Percentiles rank a stretch among this genome's conserved stretches.
These are phyloP conservation scores for Elaeis oleifera DNA, from an alignment of 202 grass and related monocot species.

Conservation along the genomic window DNA sequence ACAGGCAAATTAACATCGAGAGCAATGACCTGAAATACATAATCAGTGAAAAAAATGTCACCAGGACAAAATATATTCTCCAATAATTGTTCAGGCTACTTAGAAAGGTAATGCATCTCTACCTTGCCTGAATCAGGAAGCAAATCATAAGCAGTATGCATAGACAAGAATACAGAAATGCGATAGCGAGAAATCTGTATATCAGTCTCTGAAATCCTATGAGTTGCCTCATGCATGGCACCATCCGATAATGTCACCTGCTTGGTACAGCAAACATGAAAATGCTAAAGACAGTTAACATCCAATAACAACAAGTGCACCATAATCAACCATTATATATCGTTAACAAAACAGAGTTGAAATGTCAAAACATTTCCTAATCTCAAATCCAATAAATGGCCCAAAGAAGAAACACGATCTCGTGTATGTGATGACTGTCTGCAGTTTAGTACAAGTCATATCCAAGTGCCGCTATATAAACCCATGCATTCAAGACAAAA, in stretches of 20 bases:
- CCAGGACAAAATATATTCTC: slow-evolving; percentile 6
- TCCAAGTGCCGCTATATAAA: no score
- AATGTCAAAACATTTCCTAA: no score
- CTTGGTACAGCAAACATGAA: slow-evolving; percentile 23
- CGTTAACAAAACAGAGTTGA: no score
- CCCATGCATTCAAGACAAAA: no score
- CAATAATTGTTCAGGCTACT: slow-evolving; percentile 3
- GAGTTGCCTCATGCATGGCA: slow-evolving; percentile 30
- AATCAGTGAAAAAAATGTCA: slow-evolving; percentile 14
- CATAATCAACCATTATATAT: no score
- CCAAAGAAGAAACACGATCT: no score
- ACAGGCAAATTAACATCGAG: slow-evolving; percentile 94
- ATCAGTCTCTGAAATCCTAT: slow-evolving; percentile 64
- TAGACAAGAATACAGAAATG: slow-evolving; percentile 61
- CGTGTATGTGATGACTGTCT: no score
- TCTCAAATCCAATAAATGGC: no score
- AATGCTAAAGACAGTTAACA: not conserved
- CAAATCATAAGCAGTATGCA: slow-evolving; percentile 77
- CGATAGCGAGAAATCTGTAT: slow-evolving; percentile 56
- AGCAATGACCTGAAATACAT: slow-evolving; percentile 65
- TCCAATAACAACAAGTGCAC: no score
- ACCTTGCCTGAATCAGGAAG: slow-evolving; percentile 96
- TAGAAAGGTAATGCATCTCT: slow-evolving; percentile 22
- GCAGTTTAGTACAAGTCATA: no score
- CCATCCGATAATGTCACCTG: slow-evolving; percentile 35